These are phyloP conservation scores for Botrytis porri DNA, from an alignment of 2,329 filamentous ascomycete species.

Conservation along the genomic window DNA sequence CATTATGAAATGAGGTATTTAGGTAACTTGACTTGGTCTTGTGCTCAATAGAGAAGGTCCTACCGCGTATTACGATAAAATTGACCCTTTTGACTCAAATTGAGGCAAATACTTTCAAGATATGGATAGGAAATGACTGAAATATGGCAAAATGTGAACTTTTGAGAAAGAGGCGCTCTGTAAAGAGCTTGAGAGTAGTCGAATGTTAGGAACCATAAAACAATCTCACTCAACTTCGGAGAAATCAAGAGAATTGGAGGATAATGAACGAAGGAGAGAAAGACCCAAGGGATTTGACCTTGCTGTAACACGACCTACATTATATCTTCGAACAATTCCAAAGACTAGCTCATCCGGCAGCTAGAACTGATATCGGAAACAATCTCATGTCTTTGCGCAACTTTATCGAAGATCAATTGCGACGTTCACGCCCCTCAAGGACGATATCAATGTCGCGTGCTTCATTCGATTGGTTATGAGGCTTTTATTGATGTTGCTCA, in stretches of 20 bases:
- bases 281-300: neutral
- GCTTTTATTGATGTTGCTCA: conserved; percentile 3
- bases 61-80: neutral
- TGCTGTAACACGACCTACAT: neutral
- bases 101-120: neutral
- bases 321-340: neutral
- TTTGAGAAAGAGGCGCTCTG: neutral
- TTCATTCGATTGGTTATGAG: conserved; percentile 21
- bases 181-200: neutral
- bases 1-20: conserved; percentile 47
- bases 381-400: neutral
- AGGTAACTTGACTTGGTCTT: conserved; percentile 20
- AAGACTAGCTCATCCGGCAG: neutral
- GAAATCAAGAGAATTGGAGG: neutral
- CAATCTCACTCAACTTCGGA: neutral
- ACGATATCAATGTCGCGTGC: conserved; percentile 19
- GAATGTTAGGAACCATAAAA: neutral
- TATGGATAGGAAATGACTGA: neutral
- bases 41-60: conserved; percentile 11
- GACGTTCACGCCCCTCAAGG: neutral
- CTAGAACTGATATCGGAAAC: neutral
- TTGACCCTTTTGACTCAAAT: neutral
- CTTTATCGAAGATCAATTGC: conserved; percentile 2
- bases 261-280: neutral
- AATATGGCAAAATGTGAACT: neutral